These are phyloP conservation scores for Saccharomyces pastorianus DNA, from an alignment of 1,139 yeast species.

Conservation along the genomic window DNA sequence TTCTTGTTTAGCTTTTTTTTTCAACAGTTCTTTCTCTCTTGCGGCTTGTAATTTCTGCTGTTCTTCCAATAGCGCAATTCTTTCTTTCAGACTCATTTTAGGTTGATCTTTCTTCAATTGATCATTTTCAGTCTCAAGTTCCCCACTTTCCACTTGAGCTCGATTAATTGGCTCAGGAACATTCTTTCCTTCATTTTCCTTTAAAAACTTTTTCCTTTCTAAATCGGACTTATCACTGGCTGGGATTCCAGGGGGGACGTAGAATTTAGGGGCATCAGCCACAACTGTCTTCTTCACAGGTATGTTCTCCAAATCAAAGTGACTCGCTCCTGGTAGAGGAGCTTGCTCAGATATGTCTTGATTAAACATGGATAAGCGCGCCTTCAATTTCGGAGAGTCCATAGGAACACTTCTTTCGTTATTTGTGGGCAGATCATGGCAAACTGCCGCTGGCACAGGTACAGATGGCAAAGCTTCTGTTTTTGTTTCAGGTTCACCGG, in stretches of 20 bases:
- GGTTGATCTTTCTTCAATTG: constrained; percentile 46
- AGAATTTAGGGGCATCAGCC: constrained; percentile 14
- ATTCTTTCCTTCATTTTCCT: neutral
- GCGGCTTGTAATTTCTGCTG: constrained; percentile 78
- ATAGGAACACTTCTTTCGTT: constrained; percentile 4
- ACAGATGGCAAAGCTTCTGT: constrained; percentile 1
- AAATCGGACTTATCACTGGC: constrained; percentile 1
- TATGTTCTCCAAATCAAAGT: neutral
- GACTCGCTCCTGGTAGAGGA: constrained; percentile 9
- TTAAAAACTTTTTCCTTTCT: neutral
- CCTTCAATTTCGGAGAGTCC: constrained; percentile 13
- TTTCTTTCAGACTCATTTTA: constrained; percentile 72
- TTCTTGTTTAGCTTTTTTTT: constrained; percentile 50
- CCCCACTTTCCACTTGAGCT: constrained; percentile 14
- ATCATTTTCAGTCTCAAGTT: constrained; percentile 17
- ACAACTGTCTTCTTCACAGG: constrained; percentile 12
- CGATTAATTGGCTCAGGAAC: constrained; percentile 20
- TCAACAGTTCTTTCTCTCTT: constrained; percentile 54
- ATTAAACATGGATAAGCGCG: constrained; percentile 10
- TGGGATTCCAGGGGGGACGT: constrained; percentile 12
- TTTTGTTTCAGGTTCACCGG: neutral
- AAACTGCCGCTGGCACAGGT: constrained; percentile 6
- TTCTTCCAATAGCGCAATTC: constrained; percentile 76
- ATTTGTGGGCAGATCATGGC: constrained; percentile 4
- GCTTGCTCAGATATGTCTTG: constrained; percentile 5